Evolutionary conservation across 2,329 filamentous ascomycete genomes (phyloP).

Genomic region (Penicillium sp.): DNA sequence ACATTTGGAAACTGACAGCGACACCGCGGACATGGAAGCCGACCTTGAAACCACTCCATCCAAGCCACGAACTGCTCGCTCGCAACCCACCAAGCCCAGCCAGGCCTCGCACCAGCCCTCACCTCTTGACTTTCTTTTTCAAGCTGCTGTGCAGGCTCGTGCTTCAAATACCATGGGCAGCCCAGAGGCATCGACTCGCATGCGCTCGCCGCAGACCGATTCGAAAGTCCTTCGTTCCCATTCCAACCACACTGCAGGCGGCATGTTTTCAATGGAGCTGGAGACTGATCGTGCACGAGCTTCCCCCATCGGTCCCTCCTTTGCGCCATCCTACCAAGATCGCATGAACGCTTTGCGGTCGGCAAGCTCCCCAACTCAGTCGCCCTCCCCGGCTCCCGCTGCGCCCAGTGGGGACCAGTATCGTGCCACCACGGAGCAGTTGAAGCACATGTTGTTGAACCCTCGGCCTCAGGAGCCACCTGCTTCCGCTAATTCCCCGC

Average conservation of each 20-base stretch:
- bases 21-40: conserved; percentile 31
- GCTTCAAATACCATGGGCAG: conserved; percentile 51
- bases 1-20: conserved; percentile 35
- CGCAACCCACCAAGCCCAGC: conserved; percentile 31
- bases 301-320: conserved; percentile 57
- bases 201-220: conserved; percentile 48
- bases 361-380: conserved; percentile 22
- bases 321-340: conserved; percentile 54
- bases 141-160: conserved; percentile 64
- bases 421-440: conserved; percentile 39
- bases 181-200: conserved; percentile 34
- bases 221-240: conserved; percentile 36
- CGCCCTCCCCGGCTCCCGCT: conserved; percentile 10
- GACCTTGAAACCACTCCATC: conserved; percentile 38
- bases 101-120: conserved; percentile 54
- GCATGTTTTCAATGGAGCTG: conserved; percentile 64
- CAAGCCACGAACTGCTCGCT: conserved; percentile 39
- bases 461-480: conserved; percentile 34
- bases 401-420: conserved; percentile 37
- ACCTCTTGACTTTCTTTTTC: conserved; percentile 85
- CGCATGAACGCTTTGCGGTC: conserved; percentile 41
- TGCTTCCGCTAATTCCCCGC: conserved; percentile 21
- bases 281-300: conserved; percentile 49
- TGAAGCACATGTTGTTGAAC: conserved; percentile 43
- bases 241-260: conserved; percentile 45